phyloP scores from a whole-genome alignment of 2,329 filamentous ascomycete species.

The Trichoderma aggressivum region DNA sequence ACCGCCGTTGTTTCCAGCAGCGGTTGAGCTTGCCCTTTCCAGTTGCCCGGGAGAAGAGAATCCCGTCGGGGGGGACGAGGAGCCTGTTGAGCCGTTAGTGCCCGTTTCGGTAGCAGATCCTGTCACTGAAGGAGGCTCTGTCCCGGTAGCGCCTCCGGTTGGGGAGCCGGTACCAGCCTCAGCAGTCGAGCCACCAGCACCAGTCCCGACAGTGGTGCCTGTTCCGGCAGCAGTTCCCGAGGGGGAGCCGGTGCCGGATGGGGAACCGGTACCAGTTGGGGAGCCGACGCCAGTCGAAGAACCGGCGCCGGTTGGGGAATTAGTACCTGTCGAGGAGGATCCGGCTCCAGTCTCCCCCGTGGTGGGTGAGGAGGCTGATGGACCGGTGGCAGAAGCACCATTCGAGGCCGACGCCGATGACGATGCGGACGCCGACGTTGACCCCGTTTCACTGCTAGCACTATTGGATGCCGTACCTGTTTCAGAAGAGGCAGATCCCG shows the following conservation, averaged over 20 bases:
- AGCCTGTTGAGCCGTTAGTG: background rate
- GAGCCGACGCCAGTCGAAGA: background rate
- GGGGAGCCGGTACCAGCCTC: background rate
- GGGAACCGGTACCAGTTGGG: slow-evolving; percentile 3
- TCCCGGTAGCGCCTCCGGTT: background rate
- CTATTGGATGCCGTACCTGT: slow-evolving; percentile 4
- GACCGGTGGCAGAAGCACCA: background rate
- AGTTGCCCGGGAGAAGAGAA: background rate
- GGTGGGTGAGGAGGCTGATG: background rate
- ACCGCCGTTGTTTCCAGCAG: background rate
- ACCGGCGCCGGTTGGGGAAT: background rate
- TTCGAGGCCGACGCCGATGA: background rate
- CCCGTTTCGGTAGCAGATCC: background rate
- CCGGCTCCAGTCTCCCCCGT: background rate
- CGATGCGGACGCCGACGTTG: background rate
- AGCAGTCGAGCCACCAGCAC: background rate
- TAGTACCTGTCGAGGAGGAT: slow-evolving; percentile 2
- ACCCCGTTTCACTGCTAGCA: background rate
- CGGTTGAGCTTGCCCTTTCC: slow-evolving; percentile 3
- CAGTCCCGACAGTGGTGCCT: background rate
- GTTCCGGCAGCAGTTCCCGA: background rate
- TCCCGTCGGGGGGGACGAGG: background rate
- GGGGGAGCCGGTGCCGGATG: background rate
- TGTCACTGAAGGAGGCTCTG: background rate
- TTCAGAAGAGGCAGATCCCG: background rate